Evolutionary conservation across 2,329 filamentous ascomycete species (phyloP).

Genomic region (Zymoseptoria passerinii): DNA sequence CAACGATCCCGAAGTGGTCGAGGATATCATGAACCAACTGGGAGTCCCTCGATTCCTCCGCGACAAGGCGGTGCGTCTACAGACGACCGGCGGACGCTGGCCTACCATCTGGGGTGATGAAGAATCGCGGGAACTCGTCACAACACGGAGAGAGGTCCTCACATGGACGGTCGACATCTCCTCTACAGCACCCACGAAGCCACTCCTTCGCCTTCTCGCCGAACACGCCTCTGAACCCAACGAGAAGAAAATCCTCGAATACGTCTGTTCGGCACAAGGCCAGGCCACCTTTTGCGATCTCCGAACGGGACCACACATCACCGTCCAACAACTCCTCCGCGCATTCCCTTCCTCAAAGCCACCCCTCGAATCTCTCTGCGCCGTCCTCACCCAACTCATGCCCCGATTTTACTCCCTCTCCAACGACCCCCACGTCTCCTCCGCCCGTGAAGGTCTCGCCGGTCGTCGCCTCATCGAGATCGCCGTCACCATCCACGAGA

Average conservation of each 20-base stretch:
- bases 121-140: slow-evolving; percentile 71
- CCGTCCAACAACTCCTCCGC: slow-evolving; percentile 73
- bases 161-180: slow-evolving; percentile 95
- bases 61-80: slow-evolving; percentile 71
- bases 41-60: slow-evolving; percentile 73
- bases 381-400: slow-evolving; percentile 80
- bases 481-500: slow-evolving; percentile 92
- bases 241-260: slow-evolving; percentile 83
- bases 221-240: slow-evolving; percentile 72
- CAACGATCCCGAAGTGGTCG: slow-evolving; percentile 68
- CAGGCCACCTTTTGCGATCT: slow-evolving; percentile 89
- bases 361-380: slow-evolving; percentile 72
- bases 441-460: slow-evolving; percentile 58
- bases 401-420: slow-evolving; percentile 97
- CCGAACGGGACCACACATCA: slow-evolving; percentile 77
- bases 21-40: slow-evolving; percentile 75
- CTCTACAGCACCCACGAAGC: slow-evolving; percentile 84
- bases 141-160: slow-evolving; percentile 82
- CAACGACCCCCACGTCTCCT: slow-evolving; percentile 82
- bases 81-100: slow-evolving; percentile 78
- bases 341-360: slow-evolving; percentile 91
- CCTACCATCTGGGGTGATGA: slow-evolving; percentile 98
- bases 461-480: slow-evolving; percentile 81
- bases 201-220: slow-evolving; percentile 72
- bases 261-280: slow-evolving; percentile 79